Conservation (phyloP, 352 stramenopile species). For the Phytophthora cryptogea region DNA sequence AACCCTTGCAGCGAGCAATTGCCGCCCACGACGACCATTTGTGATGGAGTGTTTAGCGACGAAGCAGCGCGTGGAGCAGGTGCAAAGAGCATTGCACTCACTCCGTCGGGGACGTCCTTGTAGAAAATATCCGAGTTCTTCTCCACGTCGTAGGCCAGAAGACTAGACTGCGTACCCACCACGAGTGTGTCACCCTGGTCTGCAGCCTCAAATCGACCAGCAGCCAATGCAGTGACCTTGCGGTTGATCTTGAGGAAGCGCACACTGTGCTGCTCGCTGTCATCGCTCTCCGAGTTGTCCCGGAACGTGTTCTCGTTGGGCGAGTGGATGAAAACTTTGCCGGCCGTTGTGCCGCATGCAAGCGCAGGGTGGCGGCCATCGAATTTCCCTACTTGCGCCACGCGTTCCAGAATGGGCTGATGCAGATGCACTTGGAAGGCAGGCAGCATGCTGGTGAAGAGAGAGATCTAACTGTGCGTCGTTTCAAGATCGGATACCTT, state of each 20-base stretch:
- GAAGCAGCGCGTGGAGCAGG: conserved; percentile 37
- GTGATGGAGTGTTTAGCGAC: conserved; percentile 32
- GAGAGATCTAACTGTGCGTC: conserved; percentile 13
- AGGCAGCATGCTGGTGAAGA: conserved; percentile 54
- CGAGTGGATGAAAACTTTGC: conserved; percentile 93
- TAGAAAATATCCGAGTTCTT: conserved; percentile 95
- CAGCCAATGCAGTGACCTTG: conserved; percentile 77
- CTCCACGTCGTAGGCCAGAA: conserved; percentile 93
- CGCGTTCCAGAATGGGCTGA: conserved; percentile 76
- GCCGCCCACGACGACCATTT: conserved; percentile 90
- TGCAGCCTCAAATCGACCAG: conserved; percentile 67
- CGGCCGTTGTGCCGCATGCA: conserved; percentile 83
- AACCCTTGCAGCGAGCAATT: conserved; percentile 94
- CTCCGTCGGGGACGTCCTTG: conserved; percentile 87
- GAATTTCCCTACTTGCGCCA: conserved; percentile 80
- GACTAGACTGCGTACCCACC: conserved; percentile 88
- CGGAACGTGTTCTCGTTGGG: conserved; percentile 76
- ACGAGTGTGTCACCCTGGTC: conserved; percentile 83
- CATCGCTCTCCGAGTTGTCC: conserved; percentile 37
- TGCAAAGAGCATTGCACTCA: conserved; percentile 84
- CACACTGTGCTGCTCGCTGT: conserved; percentile 51
- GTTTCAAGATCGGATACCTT: conserved; percentile 37
- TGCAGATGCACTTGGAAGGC: conserved; percentile 85
- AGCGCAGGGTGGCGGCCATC: conserved; percentile 80
- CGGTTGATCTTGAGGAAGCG: conserved; percentile 94